Conservation (phyloP, 2,329 filamentous ascomycete genomes). For the Nemania bipapillata region DNA sequence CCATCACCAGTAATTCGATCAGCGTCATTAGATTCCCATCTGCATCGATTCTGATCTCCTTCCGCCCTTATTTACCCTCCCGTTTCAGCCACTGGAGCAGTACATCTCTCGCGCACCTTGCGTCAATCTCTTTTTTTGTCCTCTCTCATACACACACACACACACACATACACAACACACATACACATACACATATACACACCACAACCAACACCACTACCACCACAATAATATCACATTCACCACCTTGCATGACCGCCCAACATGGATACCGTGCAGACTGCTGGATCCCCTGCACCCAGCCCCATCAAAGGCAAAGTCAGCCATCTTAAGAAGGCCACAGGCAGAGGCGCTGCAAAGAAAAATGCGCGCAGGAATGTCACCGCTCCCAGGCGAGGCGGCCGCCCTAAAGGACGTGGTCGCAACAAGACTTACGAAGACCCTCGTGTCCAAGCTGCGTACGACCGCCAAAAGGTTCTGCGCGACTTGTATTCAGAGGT, state of each 20-base stretch:
- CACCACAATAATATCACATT: constrained; percentile 13
- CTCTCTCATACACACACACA: constrained; percentile 17
- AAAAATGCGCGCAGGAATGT: constrained; percentile 42
- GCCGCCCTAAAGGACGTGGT: constrained; percentile 55
- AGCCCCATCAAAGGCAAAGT: constrained; percentile 50
- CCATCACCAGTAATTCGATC: constrained; percentile 9
- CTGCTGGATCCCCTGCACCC: constrained; percentile 48
- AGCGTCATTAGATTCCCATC: constrained; percentile 3
- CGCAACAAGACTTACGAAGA: constrained; percentile 68
- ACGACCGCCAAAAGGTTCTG: constrained; percentile 73
- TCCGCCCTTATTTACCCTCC: constrained; percentile 1
- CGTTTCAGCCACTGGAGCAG: neutral
- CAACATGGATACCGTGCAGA: constrained; percentile 48
- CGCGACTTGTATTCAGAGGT: constrained; percentile 73
- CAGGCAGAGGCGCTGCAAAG: constrained; percentile 44
- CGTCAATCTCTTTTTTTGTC: constrained; percentile 6
- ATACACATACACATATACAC: no score
- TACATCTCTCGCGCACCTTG: neutral
- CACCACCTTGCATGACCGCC: constrained; percentile 39
- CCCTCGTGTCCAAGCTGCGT: constrained; percentile 65
- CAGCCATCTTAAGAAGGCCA: constrained; percentile 38
- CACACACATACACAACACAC: no score
- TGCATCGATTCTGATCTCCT: constrained; percentile 10
- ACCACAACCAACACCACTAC: constrained; percentile 5
- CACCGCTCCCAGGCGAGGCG: constrained; percentile 41